These are phyloP conservation scores for Epichloe aotearoae DNA, from an alignment of 2,329 filamentous ascomycete genomes.

Conservation along the genomic window DNA sequence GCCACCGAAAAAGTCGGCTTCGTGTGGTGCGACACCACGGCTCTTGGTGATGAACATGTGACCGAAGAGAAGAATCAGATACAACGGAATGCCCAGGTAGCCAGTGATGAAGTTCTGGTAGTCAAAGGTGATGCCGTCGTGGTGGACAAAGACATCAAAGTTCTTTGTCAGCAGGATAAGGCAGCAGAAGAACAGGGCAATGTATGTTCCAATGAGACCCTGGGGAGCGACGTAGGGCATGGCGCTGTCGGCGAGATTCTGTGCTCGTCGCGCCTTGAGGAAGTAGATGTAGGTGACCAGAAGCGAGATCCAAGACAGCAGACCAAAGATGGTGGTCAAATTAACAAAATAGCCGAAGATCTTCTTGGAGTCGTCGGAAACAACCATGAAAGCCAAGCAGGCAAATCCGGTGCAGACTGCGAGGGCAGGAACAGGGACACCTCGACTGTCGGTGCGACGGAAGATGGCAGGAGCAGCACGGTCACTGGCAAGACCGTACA, in stretches of 20 bases:
- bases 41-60: constrained; percentile 47
- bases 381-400: constrained; percentile 57
- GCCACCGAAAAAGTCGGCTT: constrained; percentile 57
- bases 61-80: constrained; percentile 54
- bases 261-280: constrained; percentile 46
- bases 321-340: constrained; percentile 52
- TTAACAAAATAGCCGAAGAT: constrained; percentile 57
- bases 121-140: constrained; percentile 43
- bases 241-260: constrained; percentile 39
- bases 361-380: constrained; percentile 38
- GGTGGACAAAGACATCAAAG: constrained; percentile 54
- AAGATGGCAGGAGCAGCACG: constrained; percentile 61
- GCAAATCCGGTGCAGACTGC: constrained; percentile 46
- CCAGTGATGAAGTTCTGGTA: constrained; percentile 68
- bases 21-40: constrained; percentile 39
- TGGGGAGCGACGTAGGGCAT: constrained; percentile 58
- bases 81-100: constrained; percentile 65
- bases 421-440: constrained; percentile 57
- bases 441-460: constrained; percentile 54
- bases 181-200: constrained; percentile 55
- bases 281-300: constrained; percentile 56
- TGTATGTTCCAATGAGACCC: constrained; percentile 55
- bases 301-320: constrained; percentile 55
- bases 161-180: constrained; percentile 74
- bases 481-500: constrained; percentile 60